Evolutionary conservation across 2,329 filamentous ascomycete genomes (phyloP), one percentile per base, ranked within the genome.

Genomic region (Aspergillus eucalypticola): DNA sequence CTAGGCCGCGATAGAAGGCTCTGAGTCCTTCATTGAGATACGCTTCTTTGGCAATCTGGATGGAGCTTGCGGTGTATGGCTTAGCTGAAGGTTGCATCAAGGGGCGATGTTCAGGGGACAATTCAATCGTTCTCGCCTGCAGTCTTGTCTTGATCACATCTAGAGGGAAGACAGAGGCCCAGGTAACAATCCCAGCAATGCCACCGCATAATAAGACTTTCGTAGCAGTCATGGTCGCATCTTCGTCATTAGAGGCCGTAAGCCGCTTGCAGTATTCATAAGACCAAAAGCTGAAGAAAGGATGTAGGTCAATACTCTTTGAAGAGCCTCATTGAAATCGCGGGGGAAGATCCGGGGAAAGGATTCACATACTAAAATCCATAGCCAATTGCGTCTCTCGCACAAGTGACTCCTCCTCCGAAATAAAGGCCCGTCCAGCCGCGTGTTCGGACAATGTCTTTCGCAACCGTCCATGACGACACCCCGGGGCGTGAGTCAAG

Each of bases 141-240:
- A 97, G 84, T 56, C 92, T 83, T 2, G 94, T 97, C 79, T 98
- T 98, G 71, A 98, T 84, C 50, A 96, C 89, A 75, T 98, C 94
- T 15, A 98, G 78, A 0, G 94, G 94, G 67, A 96, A 98, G 27
- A 98, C 87, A 59, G 90, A 94, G 4, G 86, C 88, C 94, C 94
- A 98, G 0, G 92, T 96, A 41, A 90, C 85, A 19, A 97, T 85
- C 0, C 94, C 94, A 5, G 94, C 93, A 53, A 97, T 73, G 0
- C 94, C 94, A 49, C 94, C 94, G 67, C 92, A 96, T 1, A 97
- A 75, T 5, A 98, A 78, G 17, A 91, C 84, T 66, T 88, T 89
- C 38, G 84, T 77, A 1, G 88, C 84, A 55, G 78, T 75, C 54
- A 81, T 70, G 77, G 82, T 71, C 19, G 83, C 75, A 11, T 76